Evolutionary conservation across 345 rosid genomes (phyloP).

Genomic region (Populus ilicifolia): DNA sequence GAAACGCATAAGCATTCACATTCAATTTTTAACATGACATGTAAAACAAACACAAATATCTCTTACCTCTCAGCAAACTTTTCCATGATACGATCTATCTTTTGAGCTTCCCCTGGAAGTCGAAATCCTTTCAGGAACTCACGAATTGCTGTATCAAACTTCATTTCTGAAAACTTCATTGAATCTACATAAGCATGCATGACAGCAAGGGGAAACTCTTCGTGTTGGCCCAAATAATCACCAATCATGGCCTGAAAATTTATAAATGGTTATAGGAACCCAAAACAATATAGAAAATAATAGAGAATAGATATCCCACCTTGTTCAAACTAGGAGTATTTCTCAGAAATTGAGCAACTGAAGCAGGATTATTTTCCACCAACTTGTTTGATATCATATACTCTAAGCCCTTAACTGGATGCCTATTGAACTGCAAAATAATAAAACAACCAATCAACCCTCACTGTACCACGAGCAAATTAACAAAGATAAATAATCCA

Average conservation of each 20-base stretch:
- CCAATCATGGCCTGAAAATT: conserved; percentile 84
- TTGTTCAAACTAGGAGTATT: conserved; percentile 68
- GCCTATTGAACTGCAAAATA: conserved; percentile 83
- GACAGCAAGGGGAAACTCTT: conserved; percentile 94
- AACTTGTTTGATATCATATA: conserved; percentile 73
- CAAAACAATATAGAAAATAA: conserved; percentile 15
- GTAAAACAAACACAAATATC: no score
- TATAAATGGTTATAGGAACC: conserved; percentile 31
- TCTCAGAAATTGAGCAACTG: conserved; percentile 87
- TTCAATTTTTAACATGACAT: no score
- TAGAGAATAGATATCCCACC: conserved; percentile 41
- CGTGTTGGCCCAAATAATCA: conserved; percentile 95
- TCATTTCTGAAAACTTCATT: conserved; percentile 79
- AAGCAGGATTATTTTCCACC: conserved; percentile 68
- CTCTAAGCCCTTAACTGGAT: conserved; percentile 69
- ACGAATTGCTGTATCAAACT: conserved; percentile 83
- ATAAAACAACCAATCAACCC: conserved; percentile 21
- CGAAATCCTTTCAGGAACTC: conserved; percentile 91
- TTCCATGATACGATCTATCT: conserved; percentile 98
- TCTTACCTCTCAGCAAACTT: conserved; percentile 95
- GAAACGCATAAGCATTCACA: no score
- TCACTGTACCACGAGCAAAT: conserved; percentile 1
- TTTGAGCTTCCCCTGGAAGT: conserved; percentile 99
- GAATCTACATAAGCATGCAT: conserved; percentile 98
- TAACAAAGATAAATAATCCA: not conserved